Percentiles rank a stretch among this genome's conserved stretches.
Conservation (phyloP, 1,284 basidiomycete genomes). For the Athelia sp. region DNA sequence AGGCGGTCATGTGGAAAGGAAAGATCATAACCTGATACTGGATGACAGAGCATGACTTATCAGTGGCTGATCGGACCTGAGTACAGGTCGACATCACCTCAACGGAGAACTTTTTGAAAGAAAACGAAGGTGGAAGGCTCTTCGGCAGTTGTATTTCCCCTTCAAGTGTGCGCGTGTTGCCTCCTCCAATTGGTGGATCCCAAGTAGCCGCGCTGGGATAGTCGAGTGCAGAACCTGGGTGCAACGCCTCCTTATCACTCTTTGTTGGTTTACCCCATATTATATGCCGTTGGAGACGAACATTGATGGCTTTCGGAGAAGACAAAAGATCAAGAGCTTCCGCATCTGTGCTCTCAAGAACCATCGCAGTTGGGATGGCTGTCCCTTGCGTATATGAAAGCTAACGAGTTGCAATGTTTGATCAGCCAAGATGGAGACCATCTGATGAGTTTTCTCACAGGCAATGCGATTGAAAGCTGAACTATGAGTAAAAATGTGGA, state of each 20-base stretch:
- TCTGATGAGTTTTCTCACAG: constrained; percentile 30
- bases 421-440: no score
- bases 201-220: constrained; percentile 36
- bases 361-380: constrained; percentile 38
- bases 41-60: no score
- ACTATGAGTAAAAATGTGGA: no score
- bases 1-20: constrained; percentile 34
- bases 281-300: constrained; percentile 37
- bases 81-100: constrained; percentile 22
- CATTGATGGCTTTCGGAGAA: constrained; percentile 30
- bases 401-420: no score
- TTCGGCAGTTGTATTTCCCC: constrained; percentile 46
- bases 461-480: constrained; percentile 40
- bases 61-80: no score
- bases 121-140: constrained; percentile 41
- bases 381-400: constrained; percentile 45
- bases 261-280: constrained; percentile 34
- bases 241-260: constrained; percentile 14
- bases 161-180: constrained; percentile 32
- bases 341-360: constrained; percentile 32
- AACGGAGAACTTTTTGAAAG: constrained; percentile 44
- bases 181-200: constrained; percentile 33
- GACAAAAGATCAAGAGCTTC: constrained; percentile 37
- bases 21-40: constrained; percentile 39
- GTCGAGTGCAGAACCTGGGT: constrained; percentile 32